Base-by-base conservation (phyloP, 139 green algal genomes). In the Mychonastes homosphaera region DNA sequence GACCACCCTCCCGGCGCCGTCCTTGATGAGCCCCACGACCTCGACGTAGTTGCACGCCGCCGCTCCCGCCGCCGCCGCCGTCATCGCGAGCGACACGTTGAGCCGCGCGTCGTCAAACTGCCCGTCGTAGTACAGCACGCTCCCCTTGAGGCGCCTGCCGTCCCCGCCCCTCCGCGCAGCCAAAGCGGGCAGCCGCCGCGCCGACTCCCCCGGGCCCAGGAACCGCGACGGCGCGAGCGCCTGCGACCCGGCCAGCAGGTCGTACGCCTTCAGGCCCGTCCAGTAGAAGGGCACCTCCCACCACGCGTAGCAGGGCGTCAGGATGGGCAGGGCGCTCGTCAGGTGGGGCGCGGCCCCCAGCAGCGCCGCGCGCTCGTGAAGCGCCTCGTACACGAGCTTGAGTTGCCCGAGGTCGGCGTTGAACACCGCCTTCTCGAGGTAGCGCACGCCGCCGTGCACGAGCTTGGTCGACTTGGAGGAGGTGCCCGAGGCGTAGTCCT, bases 281-380 rank as follows among this genome's bases (percentile, higher is more conserved):
- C 88, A 99, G 68, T 92, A 98, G 72, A 95, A 98, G 6, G 92
- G 91, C 50, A 96, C 74, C 82, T 99, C 92, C 85, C 81, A 96
- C 88, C 85, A 96, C 45, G 83, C 73, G 81, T 97, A 99, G 79
- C 91, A 98, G n/a, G 92, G 92, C 82, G 79, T 96, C 77, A 95
- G 89, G 60, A 95, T 96, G 34, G 85, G 83, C 48, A 95, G 70
- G 6, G 78, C 54, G 8, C 44, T 44, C 3, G 72, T 73, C 1
- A 97, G 75, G 74, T 95, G 83, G 3, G 87, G 81, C 24, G 84
- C 90, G 61, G 90, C 94, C 23, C 78, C 49, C 44, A 97, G 80
- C 58, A 97, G 58, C 12, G 45, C 64, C 38, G 74, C 79, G 16
- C 90, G 74, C 76, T 97, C 90, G 47, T 91, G 76, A 56, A 88